Evolutionary conservation across 2,329 filamentous ascomycete genomes (phyloP).

Genomic region (Neonectria coccinea): DNA sequence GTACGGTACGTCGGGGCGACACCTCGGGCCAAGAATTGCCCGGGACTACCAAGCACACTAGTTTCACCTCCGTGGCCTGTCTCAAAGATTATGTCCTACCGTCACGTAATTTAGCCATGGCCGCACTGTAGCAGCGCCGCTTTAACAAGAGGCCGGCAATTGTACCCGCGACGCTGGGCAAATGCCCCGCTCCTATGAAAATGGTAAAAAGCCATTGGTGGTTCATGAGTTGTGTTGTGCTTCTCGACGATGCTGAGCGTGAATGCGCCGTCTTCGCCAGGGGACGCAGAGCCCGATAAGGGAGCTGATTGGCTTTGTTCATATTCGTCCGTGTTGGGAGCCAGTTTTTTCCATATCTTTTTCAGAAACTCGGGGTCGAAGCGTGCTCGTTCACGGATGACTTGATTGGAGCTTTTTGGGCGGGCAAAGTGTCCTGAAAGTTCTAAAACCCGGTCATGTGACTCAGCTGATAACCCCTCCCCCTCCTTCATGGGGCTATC

Average conservation of each 20-base stretch:
- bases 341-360: not conserved
- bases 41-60: constrained; percentile 4
- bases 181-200: not conserved
- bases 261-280: constrained; percentile 2
- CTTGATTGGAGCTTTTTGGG: not conserved
- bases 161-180: constrained; percentile 6
- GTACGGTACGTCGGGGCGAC: not conserved
- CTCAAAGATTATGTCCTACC: constrained; percentile 18
- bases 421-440: constrained; percentile 20
- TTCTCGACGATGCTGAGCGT: not conserved
- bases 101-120: constrained; percentile 19
- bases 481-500: constrained; percentile 44
- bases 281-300: constrained; percentile 7
- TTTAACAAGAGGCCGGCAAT: constrained; percentile 10
- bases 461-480: constrained; percentile 41
- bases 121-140: constrained; percentile 18
- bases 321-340: no score
- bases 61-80: constrained; percentile 12
- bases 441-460: constrained; percentile 37
- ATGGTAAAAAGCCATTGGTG: not conserved
- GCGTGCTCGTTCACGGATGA: not conserved
- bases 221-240: not conserved
- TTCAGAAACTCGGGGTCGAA: not conserved
- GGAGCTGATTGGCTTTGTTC: not conserved
- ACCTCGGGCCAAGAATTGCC: constrained; percentile 4